Base-by-base conservation (phyloP, 1,284 basidiomycete species). In the Thecaphora frezii region DNA sequence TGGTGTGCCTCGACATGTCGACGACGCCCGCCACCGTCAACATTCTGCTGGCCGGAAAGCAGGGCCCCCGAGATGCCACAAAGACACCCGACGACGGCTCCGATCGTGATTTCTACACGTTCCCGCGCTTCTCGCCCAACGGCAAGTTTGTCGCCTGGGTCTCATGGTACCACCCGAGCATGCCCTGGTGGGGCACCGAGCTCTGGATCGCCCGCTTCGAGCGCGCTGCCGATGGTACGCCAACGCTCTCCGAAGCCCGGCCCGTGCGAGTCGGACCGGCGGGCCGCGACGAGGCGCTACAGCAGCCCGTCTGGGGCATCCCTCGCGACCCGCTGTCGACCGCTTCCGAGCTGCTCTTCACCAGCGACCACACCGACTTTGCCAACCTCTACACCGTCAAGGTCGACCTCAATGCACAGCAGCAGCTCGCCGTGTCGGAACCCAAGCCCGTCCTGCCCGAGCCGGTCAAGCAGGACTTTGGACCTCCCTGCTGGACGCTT, bases 131-230 rank as follows among this genome's bases (percentile, higher is more conserved):
- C 78, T 88, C 87, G 22, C 84, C 87, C 0, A 85, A 88, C 65
- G 89, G 88, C 1, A 81, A 79, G 21, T 83, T 83, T 41, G 68
- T 91, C 19, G 84, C 84, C 3, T 91, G 87, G 86, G 81, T 86
- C 44, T 83, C 87, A 57, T 91, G 89, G 89, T 69, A 74, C 30
- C 80, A 81, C 61, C 89, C 89, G 0, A 85, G 89, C 69, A 90
- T 91, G 89, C 88, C 89, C 21, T 91, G 88, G 87, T 86, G 89
- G 67, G 87, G 86, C 19, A 83, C 85, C 0, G 81, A 87, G 68
- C 80, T 90, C 37, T 81, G 83, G 66, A 76, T 88, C 23, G 87
- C 84, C 0, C 38, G 81, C 13, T 73, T 83, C 25, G 61, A 57
- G 7, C 25, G 46, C 10, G 45, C 45, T 26, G 33, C 49, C 37